A percentile compares a stretch with the other conserved stretches of the same genome.
phyloP scores from a whole-genome alignment of 2,329 filamentous ascomycete species.

The Claviceps quebecensis region DNA sequence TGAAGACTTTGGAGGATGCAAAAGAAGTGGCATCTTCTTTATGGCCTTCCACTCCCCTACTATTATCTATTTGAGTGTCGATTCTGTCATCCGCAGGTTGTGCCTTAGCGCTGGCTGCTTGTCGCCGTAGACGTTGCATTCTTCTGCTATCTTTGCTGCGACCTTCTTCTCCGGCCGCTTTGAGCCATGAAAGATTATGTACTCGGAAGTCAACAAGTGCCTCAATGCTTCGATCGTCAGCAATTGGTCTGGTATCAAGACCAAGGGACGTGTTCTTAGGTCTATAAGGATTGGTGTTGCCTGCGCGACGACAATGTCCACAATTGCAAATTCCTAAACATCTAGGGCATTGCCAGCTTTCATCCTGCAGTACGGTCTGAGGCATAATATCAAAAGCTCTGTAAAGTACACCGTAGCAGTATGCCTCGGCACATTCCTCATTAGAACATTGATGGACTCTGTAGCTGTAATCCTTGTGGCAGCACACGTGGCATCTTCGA shows the following conservation, averaged over 20 bases:
- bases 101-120: conserved; percentile 44
- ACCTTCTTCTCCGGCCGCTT: conserved; percentile 42
- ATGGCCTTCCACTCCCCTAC: conserved; percentile 6
- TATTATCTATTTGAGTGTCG: conserved; percentile 12
- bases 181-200: conserved; percentile 77
- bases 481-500: conserved; percentile 68
- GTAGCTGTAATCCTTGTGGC: conserved; percentile 66
- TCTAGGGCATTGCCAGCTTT: conserved; percentile 77
- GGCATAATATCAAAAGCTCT: conserved; percentile 86
- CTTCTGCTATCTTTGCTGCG: conserved; percentile 42
- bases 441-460: conserved; percentile 69
- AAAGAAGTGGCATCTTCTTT: neutral
- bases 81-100: conserved; percentile 24
- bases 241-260: conserved; percentile 79
- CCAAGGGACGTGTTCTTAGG: conserved; percentile 81
- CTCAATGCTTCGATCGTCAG: conserved; percentile 83
- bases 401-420: conserved; percentile 89
- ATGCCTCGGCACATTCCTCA: conserved; percentile 55
- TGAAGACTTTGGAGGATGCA: neutral
- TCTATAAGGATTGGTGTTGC: conserved; percentile 62
- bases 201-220: conserved; percentile 79
- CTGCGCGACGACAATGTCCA: conserved; percentile 53
- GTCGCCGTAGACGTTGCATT: conserved; percentile 41
- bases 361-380: conserved; percentile 63
- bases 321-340: conserved; percentile 83